phyloP scores from a whole-genome alignment of 306 rosid genomes.

The Lathyrus sativus region DNA sequence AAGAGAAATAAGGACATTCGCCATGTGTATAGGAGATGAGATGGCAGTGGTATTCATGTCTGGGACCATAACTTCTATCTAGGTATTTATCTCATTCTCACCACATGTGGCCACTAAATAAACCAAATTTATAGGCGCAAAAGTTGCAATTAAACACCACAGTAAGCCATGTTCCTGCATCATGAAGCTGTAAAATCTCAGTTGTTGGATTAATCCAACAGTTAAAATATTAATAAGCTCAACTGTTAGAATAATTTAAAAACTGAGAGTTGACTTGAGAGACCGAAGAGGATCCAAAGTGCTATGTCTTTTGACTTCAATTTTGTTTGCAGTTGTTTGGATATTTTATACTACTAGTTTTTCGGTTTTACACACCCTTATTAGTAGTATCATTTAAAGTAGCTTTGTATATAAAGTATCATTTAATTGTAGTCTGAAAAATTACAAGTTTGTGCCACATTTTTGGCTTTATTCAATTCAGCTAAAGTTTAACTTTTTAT shows the following conservation, averaged over 20 bases:
- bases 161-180: slow-evolving; percentile 6
- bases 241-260: not conserved
- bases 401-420: slow-evolving; percentile 37
- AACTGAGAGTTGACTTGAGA: not conserved
- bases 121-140: slow-evolving; percentile 40
- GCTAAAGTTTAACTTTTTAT: slow-evolving; percentile 22
- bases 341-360: slow-evolving; percentile 2
- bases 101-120: slow-evolving; percentile 42
- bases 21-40: slow-evolving; percentile 44
- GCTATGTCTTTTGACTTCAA: slow-evolving; percentile 30
- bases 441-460: slow-evolving; percentile 32
- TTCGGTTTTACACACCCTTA: slow-evolving; percentile 18
- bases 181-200: not conserved
- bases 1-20: slow-evolving; percentile 46
- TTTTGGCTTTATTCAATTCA: slow-evolving; percentile 26
- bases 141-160: slow-evolving; percentile 24
- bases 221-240: not conserved
- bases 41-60: slow-evolving; percentile 35
- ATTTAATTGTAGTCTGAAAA: slow-evolving; percentile 29
- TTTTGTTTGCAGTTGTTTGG: not conserved
- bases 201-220: not conserved
- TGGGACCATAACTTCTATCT: slow-evolving; percentile 47
- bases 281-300: not conserved
- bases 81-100: slow-evolving; percentile 31
- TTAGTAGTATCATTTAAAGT: too few relatives aligned